Evolutionary conservation across 2,329 filamentous ascomycete species (phyloP).

Genomic region (Verruconis gallopava): DNA sequence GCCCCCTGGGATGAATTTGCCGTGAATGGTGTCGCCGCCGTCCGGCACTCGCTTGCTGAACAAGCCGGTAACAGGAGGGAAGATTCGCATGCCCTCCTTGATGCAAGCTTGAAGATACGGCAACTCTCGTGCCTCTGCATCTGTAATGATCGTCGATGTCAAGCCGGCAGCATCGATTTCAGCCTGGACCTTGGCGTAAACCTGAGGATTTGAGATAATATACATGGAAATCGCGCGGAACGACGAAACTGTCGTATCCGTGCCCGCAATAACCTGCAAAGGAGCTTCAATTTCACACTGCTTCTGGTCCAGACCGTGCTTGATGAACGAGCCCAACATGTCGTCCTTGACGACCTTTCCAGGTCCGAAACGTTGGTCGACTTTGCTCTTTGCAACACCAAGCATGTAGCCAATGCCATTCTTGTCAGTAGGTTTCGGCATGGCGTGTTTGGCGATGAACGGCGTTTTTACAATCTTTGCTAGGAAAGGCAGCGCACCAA

Average conservation of each 20-base stretch:
- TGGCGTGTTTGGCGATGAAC: slow-evolving; percentile 1
- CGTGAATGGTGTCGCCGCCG: slow-evolving; percentile 5
- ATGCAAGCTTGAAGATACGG: slow-evolving; percentile 42
- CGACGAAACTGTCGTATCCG: slow-evolving; percentile 44
- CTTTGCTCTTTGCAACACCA: slow-evolving; percentile 12
- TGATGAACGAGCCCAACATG: slow-evolving; percentile 42
- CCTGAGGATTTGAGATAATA: slow-evolving; percentile 36
- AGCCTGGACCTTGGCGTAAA: slow-evolving; percentile 32
- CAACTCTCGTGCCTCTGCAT: slow-evolving; percentile 25
- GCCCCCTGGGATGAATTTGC: slow-evolving; percentile 6
- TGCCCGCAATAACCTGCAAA: slow-evolving; percentile 35
- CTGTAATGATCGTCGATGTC: not conserved
- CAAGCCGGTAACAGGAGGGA: slow-evolving; percentile 37
- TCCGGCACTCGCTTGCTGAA: slow-evolving; percentile 25
- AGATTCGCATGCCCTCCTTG: slow-evolving; percentile 38
- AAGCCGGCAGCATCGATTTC: slow-evolving; percentile 32
- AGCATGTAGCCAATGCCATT: slow-evolving; percentile 12
- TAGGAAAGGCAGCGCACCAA: slow-evolving; percentile 3
- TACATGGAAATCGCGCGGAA: slow-evolving; percentile 41
- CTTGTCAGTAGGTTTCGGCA: slow-evolving; percentile 11
- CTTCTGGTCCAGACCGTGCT: slow-evolving; percentile 25
- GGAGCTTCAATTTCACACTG: slow-evolving; percentile 18
- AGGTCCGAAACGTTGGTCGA: slow-evolving; percentile 33
- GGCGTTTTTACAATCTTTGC: slow-evolving; percentile 4
- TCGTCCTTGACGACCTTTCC: slow-evolving; percentile 30